Evolutionary conservation across 208 protist genomes (phyloP).

Genomic region (Leishmania lainsoni): DNA sequence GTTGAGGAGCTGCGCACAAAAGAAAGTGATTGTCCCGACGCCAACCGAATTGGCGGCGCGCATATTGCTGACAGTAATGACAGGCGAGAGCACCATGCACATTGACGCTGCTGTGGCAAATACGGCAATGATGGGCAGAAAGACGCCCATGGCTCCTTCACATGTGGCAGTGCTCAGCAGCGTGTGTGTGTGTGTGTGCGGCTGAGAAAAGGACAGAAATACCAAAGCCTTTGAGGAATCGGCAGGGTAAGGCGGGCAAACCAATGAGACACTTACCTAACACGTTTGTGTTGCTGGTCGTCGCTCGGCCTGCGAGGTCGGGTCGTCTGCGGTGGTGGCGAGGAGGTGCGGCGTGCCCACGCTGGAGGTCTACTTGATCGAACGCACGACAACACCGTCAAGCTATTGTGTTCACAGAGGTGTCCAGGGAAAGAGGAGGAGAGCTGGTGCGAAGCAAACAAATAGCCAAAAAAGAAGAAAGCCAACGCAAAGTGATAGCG

Average conservation of each 20-base stretch:
- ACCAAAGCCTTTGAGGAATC: neutral
- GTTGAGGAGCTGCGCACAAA: slow-evolving; percentile 68
- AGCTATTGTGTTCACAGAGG: neutral
- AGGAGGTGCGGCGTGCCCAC: neutral
- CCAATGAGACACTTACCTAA: neutral
- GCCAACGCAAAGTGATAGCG: slow-evolving; percentile 1
- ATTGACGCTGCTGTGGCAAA: slow-evolving; percentile 48
- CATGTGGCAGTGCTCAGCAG: neutral
- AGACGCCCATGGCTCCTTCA: slow-evolving; percentile 21
- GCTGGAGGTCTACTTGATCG: neutral
- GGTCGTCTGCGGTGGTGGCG: neutral
- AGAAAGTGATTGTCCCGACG: slow-evolving; percentile 63
- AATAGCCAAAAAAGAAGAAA: slow-evolving; percentile 7
- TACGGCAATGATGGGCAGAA: slow-evolving; percentile 44
- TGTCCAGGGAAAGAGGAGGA: neutral
- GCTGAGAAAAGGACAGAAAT: neutral
- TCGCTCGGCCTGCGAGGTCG: neutral
- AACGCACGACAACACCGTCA: neutral
- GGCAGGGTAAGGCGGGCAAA: neutral
- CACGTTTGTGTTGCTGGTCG: neutral
- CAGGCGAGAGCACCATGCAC: slow-evolving; percentile 55
- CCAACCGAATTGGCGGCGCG: slow-evolving; percentile 41
- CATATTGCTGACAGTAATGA: slow-evolving; percentile 58
- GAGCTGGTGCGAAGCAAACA: neutral
- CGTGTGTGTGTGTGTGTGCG: neutral